Conservation (phyloP, 257 asterid genomes). For the Solanum megistacrolobum region DNA sequence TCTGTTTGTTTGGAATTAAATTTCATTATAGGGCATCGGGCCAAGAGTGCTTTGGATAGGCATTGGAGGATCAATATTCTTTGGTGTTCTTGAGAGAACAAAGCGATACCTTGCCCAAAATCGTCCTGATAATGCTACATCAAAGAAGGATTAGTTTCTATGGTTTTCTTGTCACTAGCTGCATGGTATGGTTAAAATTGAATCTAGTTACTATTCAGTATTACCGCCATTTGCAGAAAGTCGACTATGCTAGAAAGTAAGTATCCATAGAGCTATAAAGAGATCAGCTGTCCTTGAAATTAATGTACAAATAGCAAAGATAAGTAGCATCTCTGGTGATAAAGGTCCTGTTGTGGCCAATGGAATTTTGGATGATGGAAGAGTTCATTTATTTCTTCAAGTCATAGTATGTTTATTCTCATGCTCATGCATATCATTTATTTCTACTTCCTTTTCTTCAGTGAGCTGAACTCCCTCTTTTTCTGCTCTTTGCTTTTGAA, state of each 20-base stretch:
- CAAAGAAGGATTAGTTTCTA: constrained; percentile 21
- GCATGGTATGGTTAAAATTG: background rate
- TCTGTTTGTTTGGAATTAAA: background rate
- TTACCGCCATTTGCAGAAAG: background rate
- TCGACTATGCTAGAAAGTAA: background rate
- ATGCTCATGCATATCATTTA: background rate
- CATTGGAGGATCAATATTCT: constrained; percentile 94
- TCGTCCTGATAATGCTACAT: constrained; percentile 28
- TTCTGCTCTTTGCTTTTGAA: background rate
- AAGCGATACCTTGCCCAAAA: constrained; percentile 56
- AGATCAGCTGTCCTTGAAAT: background rate
- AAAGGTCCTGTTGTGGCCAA: background rate
- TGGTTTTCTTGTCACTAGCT: background rate
- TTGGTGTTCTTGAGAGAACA: constrained; percentile 83
- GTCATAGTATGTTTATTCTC: background rate
- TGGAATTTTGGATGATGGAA: background rate
- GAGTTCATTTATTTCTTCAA: background rate
- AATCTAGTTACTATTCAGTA: background rate
- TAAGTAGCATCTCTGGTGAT: background rate
- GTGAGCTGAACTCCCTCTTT: no score
- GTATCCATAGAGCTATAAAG: background rate
- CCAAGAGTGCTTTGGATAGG: constrained; percentile 99
- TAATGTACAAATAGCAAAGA: background rate
- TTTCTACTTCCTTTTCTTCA: background rate
- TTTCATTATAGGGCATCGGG: constrained; percentile 56